Base-by-base conservation (phyloP, 768 basidiomycete species). In the Rhodocollybia butyracea region DNA sequence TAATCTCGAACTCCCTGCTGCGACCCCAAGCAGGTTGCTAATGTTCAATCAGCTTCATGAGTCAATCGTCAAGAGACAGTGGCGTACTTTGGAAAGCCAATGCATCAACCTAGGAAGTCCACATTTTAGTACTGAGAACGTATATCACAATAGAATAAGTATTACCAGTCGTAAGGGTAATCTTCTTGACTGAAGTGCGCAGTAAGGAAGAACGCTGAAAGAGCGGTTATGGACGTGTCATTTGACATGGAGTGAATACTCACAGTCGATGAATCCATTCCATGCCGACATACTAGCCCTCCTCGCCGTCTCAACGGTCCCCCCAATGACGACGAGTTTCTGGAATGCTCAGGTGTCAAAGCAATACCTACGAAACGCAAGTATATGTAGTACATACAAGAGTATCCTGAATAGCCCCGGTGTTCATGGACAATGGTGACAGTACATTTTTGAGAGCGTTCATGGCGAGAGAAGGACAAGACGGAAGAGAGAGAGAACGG, bases 21-120 rank as follows among this genome's bases (percentile, higher is more conserved):
- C 87, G 83, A 6, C 89, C 89, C 89, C 91, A 93, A 22, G 91
- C 88, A 12, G 91, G 91, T 87, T 93, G 91, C 91, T 93, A 48
- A 40, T 46, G 41, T 26, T 51, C 51, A 59, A 53, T 36, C 39
- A 57, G 57, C 59, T 60, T 63, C 17, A 62, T 46, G 48, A 57
- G 51, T 51, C 53, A 54, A 46, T 31, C 34, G 30, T 15, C 21
- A 27, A 27, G 55, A 56, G 11, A 56, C 50, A 19, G 56, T 61
- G 46, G 51, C 68, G 59, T 54, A 84, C 89, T 81, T 92, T 93
- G 22, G 88, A 78, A 45, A 93, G 77, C 91, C 91, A 93, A 63
- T 93, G 88, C 88, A 91, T 90, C 60, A 92, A 68, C 90, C 89
- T 91, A 60, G n/a, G 55, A 50, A 55, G 45, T 39, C 29, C 22